Conservation (phyloP, 805 yeast species). For the Ogataea henricii region DNA sequence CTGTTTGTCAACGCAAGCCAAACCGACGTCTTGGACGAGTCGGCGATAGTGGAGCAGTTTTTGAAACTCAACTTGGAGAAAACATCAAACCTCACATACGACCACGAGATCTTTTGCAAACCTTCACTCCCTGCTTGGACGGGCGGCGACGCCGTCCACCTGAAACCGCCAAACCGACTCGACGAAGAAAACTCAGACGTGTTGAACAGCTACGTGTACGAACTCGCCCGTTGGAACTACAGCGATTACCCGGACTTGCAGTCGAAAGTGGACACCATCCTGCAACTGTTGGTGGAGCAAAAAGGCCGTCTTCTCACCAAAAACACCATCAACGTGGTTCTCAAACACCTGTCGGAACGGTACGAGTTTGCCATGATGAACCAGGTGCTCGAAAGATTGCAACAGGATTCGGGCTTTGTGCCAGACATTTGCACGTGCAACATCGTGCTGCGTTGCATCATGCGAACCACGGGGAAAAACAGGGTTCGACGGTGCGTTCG, state of each 20-base stretch:
- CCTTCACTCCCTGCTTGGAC: not conserved
- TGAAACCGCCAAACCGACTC: not conserved
- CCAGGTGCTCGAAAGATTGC: conserved; percentile 4
- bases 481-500: conserved; percentile 13
- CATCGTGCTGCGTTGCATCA: conserved; percentile 11
- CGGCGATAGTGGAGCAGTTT: conserved; percentile 11
- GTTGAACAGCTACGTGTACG: conserved; percentile 8
- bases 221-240: conserved; percentile 10
- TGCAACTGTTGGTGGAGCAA: conserved; percentile 4
- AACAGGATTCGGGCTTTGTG: not conserved
- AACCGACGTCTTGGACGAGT: conserved; percentile 2
- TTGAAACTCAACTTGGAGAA: not conserved
- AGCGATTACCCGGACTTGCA: conserved; percentile 1
- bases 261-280: conserved; percentile 1
- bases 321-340: conserved; percentile 8
- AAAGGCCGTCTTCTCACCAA: conserved; percentile 8
- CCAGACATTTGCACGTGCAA: conserved; percentile 17
- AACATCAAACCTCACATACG: not conserved
- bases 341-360: conserved; percentile 10
- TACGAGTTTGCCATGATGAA: conserved; percentile 12
- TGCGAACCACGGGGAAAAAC: conserved; percentile 9
- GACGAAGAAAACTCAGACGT: not conserved
- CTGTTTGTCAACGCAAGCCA: not conserved
- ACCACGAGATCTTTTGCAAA: not conserved
- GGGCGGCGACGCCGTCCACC: not conserved